Evolutionary conservation across 73 alveolate genomes (phyloP), one percentile per base, ranked within the genome.

Genomic region (Effrenium voratum): DNA sequence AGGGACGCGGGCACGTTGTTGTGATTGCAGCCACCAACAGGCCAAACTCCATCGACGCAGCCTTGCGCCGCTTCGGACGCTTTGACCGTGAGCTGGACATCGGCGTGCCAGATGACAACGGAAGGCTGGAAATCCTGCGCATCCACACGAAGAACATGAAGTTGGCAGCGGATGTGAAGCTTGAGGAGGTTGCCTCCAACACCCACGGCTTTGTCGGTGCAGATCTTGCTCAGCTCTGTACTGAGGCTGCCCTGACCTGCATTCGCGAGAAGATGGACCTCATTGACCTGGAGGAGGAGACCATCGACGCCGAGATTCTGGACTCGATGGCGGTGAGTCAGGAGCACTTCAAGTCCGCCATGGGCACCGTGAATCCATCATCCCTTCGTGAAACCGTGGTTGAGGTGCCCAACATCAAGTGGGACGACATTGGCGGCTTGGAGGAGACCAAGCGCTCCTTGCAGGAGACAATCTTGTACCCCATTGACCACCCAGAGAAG

Each of bases 401-500:
- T 49, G 99, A 99, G 99, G 99, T 99, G 70, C 99, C 99, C 38
- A 99, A 99, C 95, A 99, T 99, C 87, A 99, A 99, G 87, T 99
- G 99, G 99, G 99, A 99, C 88, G 99, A 99, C 98, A 99, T 99
- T 76, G 99, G 99, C n/a, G 99, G 99, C 57, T 99, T 99, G 92
- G 99, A 99, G 82, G 99, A 99, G 70, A 99, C 99, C 45, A 99
- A 99, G 99, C 98, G 99, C 94, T 79, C 99, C 85, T 99, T 99
- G 93, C 99, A 99, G 98, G 99, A 99, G 99, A 99, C 99, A 99
- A 99, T 99, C 91, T 99, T 99, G 91, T 99, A 99, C 99, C 99
- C 99, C 73, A 99, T 99, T 93, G 99, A 99, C 80, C 99, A 99
- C 97, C 99, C 99, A 24, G 99, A 99, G 77, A 98, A 99, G 99